Evolutionary conservation across 2,329 filamentous ascomycete genomes (phyloP).

Genomic region (Cladosporium phlei): DNA sequence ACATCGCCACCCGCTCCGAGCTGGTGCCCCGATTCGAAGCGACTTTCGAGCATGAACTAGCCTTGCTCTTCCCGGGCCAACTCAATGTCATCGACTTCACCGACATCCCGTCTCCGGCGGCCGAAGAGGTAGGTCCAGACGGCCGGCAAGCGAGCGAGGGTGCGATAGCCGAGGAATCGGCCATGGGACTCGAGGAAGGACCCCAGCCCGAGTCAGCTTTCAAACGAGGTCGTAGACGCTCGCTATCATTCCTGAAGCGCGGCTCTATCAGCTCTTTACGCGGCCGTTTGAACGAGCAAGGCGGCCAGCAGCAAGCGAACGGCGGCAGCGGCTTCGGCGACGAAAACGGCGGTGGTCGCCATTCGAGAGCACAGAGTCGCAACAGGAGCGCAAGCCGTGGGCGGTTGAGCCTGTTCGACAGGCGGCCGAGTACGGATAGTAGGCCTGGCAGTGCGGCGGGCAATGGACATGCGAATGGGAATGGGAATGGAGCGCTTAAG

Average conservation of each 20-base stretch:
- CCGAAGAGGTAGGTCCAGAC: neutral
- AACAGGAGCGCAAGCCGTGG: slow-evolving; percentile 9
- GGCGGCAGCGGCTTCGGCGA: slow-evolving; percentile 17
- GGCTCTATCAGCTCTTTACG: slow-evolving; percentile 22
- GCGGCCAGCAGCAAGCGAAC: slow-evolving; percentile 13
- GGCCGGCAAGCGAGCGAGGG: slow-evolving; percentile 17
- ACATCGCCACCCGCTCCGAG: slow-evolving; percentile 45
- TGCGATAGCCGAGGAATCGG: slow-evolving; percentile 2
- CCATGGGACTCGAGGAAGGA: slow-evolving; percentile 12
- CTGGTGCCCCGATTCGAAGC: slow-evolving; percentile 38
- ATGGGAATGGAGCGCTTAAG: slow-evolving; percentile 52
- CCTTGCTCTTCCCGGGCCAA: slow-evolving; percentile 34
- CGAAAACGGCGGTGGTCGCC: slow-evolving; percentile 10
- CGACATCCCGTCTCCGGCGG: slow-evolving; percentile 7
- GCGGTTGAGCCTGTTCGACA: slow-evolving; percentile 9
- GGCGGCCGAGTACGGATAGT: slow-evolving; percentile 3
- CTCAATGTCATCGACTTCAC: slow-evolving; percentile 21
- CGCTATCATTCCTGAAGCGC: slow-evolving; percentile 30
- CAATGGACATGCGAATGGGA: slow-evolving; percentile 33
- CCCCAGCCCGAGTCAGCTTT: slow-evolving; percentile 5
- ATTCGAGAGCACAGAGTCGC: neutral
- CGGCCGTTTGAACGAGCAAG: slow-evolving; percentile 13
- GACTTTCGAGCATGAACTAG: slow-evolving; percentile 42
- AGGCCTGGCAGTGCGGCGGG: slow-evolving; percentile 8
- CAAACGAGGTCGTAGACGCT: slow-evolving; percentile 19